phyloP scores from a whole-genome alignment of 1,139 yeast genomes.

The Scheffersomyces lignicola region DNA sequence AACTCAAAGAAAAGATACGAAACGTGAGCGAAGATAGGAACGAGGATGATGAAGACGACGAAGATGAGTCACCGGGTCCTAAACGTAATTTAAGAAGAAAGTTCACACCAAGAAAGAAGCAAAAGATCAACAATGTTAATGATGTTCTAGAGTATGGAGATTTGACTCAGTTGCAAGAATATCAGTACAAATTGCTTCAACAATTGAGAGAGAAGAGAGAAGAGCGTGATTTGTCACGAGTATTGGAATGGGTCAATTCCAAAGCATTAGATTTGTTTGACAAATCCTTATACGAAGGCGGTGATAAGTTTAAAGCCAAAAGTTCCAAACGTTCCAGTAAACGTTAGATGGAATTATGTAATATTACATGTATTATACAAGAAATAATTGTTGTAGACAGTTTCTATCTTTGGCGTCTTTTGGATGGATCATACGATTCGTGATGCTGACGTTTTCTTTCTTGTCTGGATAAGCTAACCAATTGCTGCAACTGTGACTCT shows the following conservation, averaged over 20 bases:
- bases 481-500: conserved; percentile 56
- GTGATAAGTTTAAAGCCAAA: conserved; percentile 31
- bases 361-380: conserved; percentile 2
- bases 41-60: conserved; percentile 20
- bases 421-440: conserved; percentile 2
- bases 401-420: not conserved
- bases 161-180: conserved; percentile 24
- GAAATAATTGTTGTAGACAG: not conserved
- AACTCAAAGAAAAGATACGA: conserved; percentile 16
- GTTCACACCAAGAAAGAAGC: conserved; percentile 21
- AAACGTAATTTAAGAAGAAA: conserved; percentile 23
- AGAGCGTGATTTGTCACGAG: conserved; percentile 45
- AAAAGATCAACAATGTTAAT: conserved; percentile 22
- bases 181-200: conserved; percentile 20
- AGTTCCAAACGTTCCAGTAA: conserved; percentile 23
- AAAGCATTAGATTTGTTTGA: conserved; percentile 54
- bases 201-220: conserved; percentile 30
- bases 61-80: conserved; percentile 24
- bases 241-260: conserved; percentile 63
- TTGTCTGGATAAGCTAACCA: conserved; percentile 60
- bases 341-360: conserved; percentile 6
- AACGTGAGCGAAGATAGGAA: conserved; percentile 11
- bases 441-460: conserved; percentile 12
- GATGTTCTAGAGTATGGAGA: conserved; percentile 32
- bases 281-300: conserved; percentile 60